These are phyloP conservation scores for Alternaria hordeiaustralica DNA, from an alignment of 2,329 filamentous ascomycete genomes.

Conservation along the genomic window DNA sequence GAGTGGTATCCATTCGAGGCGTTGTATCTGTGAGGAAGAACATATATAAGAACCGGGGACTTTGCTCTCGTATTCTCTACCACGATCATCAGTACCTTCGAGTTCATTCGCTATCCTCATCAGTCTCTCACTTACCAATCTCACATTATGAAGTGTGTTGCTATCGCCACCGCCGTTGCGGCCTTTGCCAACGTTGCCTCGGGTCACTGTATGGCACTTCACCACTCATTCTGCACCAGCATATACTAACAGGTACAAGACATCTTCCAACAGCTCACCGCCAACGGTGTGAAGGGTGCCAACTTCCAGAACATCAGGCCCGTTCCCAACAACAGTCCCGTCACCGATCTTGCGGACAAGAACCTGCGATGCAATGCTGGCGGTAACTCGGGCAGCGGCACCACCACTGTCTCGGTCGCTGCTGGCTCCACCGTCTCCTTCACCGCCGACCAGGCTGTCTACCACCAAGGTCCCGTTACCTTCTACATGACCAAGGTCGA, in stretches of 20 bases:
- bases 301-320: constrained; percentile 47
- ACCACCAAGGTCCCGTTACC: constrained; percentile 47
- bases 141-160: constrained; percentile 43
- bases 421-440: constrained; percentile 45
- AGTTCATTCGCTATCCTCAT: constrained; percentile 7
- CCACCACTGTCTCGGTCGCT: constrained; percentile 44
- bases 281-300: constrained; percentile 44
- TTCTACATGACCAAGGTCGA: constrained; percentile 49
- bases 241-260: constrained; percentile 29
- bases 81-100: constrained; percentile 4
- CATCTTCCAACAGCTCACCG: constrained; percentile 48
- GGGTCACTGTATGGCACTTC: constrained; percentile 41
- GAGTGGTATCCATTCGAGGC: constrained; percentile 10
- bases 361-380: constrained; percentile 49
- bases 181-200: constrained; percentile 45
- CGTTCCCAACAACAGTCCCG: constrained; percentile 49
- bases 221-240: not conserved
- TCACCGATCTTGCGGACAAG: constrained; percentile 38
- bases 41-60: constrained; percentile 33
- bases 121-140: constrained; percentile 3
- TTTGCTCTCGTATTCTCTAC: constrained; percentile 10
- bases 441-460: constrained; percentile 46
- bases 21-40: not conserved
- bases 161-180: constrained; percentile 39
- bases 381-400: constrained; percentile 34